Evolutionary conservation across 2,329 filamentous ascomycete genomes (phyloP), one percentile per base, ranked within the genome.

Genomic region (Claviceps humidiphila): DNA sequence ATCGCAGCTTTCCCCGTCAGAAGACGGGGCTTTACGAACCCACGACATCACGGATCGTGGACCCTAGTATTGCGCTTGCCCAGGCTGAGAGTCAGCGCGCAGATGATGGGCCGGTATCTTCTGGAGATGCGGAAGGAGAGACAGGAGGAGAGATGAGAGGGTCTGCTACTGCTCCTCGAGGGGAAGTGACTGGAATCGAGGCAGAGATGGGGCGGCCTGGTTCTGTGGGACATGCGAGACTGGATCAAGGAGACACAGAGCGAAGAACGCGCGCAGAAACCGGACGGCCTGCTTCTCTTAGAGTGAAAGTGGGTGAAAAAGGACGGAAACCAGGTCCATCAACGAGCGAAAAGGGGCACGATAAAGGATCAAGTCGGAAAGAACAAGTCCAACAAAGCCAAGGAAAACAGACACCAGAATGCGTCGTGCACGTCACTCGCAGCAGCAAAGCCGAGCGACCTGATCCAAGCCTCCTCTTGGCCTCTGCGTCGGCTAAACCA

Each of bases 51-150:
- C 53, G 55, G 22, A 54, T 53, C n/a, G 51, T 53, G 9, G 65
- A 68, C 49, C 63, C 65, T 4, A 66, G 63, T 47, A 50, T 64
- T n/a, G 53, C 55, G 34, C 54, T 68, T 43, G 63, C 63, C 37
- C 63, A 50, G 37, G 50, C 51, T 16, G 38, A 34, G 11, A 39
- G 39, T 26, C 16, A 43, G 8, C 17, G 37, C 39, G 26, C 30
- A 20, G 34, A 42, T 26, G 7, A 7, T 39, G 51, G 2, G 38
- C 26, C 16, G 22, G 34, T 20, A 26, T 30, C 30, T 14, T 2
- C 49, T 3, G 9, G 40, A 26, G 6, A 51, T 42, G 17, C 9
- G 9, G 30, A 11, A 34, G 8, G 3, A 11, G 30, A 34, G 30
- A 34, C 30, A 34, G 30, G 26, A 8, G 26, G 30, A 34, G 30